Conservation (phyloP, 306 rosid genomes). For the Lupinus albus region DNA sequence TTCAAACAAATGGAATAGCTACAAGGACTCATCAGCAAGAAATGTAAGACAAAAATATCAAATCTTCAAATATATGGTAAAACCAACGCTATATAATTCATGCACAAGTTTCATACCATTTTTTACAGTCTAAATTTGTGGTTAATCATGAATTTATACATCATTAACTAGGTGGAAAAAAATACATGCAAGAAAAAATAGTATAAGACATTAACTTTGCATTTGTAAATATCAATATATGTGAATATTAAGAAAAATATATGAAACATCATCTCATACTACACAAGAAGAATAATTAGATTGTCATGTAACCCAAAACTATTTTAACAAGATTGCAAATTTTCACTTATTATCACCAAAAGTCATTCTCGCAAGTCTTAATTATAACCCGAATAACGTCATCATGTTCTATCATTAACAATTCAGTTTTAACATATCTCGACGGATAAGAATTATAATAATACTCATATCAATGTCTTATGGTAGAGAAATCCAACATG, state of each 20-base stretch:
- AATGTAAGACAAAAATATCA: not conserved
- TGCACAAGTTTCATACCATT: not conserved
- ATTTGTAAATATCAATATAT: not conserved
- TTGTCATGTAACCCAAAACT: conserved; percentile 9
- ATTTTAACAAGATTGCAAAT: conserved; percentile 15
- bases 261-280: conserved; percentile 12
- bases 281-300: not conserved
- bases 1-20: not conserved
- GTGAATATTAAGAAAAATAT: not conserved
- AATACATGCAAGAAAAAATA: too few relatives aligned
- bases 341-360: not conserved
- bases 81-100: not conserved
- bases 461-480: not conserved
- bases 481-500: not conserved
- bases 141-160: too few relatives aligned
- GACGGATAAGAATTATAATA: not conserved
- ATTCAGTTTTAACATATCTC: not conserved
- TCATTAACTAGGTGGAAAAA: too few relatives aligned
- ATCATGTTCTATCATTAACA: too few relatives aligned
- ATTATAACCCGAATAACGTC: too few relatives aligned
- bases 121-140: too few relatives aligned
- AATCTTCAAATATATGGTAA: conserved; percentile 28
- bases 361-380: conserved; percentile 16
- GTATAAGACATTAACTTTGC: too few relatives aligned
- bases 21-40: not conserved